Evolutionary conservation across 177 flowering plant species (phyloP), one percentile per base, ranked within the genome.

Genomic region (Tripterygium wilfordii): DNA sequence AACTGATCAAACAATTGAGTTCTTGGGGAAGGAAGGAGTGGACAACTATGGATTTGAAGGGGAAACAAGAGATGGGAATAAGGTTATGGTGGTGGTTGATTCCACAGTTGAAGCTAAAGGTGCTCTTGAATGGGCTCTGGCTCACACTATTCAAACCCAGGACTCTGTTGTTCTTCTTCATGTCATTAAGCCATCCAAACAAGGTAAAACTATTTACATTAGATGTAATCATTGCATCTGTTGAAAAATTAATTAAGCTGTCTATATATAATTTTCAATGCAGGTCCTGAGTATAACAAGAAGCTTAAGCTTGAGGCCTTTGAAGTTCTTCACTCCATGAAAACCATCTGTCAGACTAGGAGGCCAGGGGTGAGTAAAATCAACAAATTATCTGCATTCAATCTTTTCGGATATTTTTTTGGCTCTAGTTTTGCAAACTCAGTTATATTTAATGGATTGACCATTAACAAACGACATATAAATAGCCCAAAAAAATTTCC

Each of bases 41-140:
- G 40, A n/a, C 7, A 3, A 6, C 9, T 43, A 13, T 9, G n/a
- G 2, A 31, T 4, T 18, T 25, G 36, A 16, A 29, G 14, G 70
- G 53, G 15, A 10, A n/a, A 8, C 57, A 35, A 18, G 12, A 5
- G n/a, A n/a, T n/a, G n/a, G n/a, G 12, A 75, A 73, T 25, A 73
- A 63, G 58, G 67, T 80, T 15, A 71, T 80, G 79, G 74, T 80
- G 20, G 80, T 77, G 46, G 75, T 75, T 25, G 83, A 75, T 63
- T 62, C 77, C 5, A 72, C 66, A 32, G 31, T 49, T 27, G 81
- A 78, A 38, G 70, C 77, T 6, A 78, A 59, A 32, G 76, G 66
- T 9, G 87, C 84, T 43, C 79, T 81, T 8, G 74, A 78, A 41
- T 81, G 88, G 88, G 76, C 80, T 8, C 63, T 81, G 4, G 57